These are phyloP conservation scores for Hagleromyces aurorensis DNA, from an alignment of 805 yeast species.

Conservation along the genomic window DNA sequence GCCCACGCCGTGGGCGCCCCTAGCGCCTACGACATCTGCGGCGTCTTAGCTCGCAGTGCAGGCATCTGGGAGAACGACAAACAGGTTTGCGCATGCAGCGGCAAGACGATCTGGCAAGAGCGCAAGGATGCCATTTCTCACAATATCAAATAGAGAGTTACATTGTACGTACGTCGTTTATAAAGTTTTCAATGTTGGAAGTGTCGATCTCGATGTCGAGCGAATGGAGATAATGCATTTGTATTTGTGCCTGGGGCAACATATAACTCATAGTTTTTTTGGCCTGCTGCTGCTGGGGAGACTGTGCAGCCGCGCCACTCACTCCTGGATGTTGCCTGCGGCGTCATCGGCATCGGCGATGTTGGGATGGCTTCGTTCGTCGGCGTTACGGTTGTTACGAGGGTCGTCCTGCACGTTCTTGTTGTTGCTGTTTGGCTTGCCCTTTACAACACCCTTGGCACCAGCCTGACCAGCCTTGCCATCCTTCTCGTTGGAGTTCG, in stretches of 20 bases:
- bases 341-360: constrained; percentile 1
- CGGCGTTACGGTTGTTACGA: no score
- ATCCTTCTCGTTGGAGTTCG: constrained; percentile 1
- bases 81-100: constrained; percentile 88
- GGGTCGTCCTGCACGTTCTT: neutral
- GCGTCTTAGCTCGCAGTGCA: constrained; percentile 92
- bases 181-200: no score
- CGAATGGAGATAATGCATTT: no score
- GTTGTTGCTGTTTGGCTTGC: constrained; percentile 2
- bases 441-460: constrained; percentile 2
- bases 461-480: constrained; percentile 1
- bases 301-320: neutral
- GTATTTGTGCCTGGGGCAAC: no score
- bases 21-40: constrained; percentile 46
- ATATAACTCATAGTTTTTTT: no score
- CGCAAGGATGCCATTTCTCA: constrained; percentile 57
- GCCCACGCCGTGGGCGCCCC: constrained; percentile 23
- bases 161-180: no score
- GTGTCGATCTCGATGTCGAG: no score
- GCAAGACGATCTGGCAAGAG: constrained; percentile 95
- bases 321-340: neutral
- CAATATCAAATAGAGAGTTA: constrained; percentile 20
- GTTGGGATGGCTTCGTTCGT: no score
- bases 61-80: constrained; percentile 97
- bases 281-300: neutral